Conservation (phyloP, 306 rosid genomes). For the Prunus fruticosa region DNA sequence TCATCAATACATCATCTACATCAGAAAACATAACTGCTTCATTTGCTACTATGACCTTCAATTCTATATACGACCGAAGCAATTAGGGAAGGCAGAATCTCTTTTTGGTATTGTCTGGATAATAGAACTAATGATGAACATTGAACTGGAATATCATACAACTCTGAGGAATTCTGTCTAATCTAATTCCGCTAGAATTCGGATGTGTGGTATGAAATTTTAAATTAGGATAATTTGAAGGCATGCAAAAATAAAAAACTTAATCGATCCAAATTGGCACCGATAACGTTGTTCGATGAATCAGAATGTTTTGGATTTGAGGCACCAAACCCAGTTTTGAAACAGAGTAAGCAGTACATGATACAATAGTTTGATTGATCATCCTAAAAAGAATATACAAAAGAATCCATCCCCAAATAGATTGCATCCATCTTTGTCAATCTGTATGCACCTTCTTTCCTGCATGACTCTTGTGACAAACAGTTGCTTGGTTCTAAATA, state of each 20-base stretch:
- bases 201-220: too few species aligned
- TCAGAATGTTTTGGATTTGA: not conserved
- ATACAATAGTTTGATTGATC: conserved; percentile 11
- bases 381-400: conserved; percentile 9
- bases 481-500: conserved; percentile 83
- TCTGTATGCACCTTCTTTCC: conserved; percentile 66
- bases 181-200: too few species aligned
- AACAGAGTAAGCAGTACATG: not conserved
- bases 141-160: too few species aligned
- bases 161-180: too few species aligned
- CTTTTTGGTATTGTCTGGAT: too few species aligned
- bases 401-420: conserved; percentile 50
- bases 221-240: not conserved
- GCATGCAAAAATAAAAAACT: not conserved
- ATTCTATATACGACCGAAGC: conserved; percentile 61
- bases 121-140: too few species aligned
- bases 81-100: too few species aligned
- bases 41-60: conserved; percentile 64
- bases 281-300: not conserved
- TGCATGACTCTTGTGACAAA: conserved; percentile 47
- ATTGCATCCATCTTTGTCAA: conserved; percentile 49
- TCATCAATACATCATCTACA: conserved; percentile 36
- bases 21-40: conserved; percentile 32
- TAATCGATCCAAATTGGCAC: not conserved
- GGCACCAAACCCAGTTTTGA: not conserved